Percentiles rank a stretch among this genome's conserved stretches.
phyloP scores from a whole-genome alignment of 768 basidiomycete genomes.

The Neoboletus subvelutipes region DNA sequence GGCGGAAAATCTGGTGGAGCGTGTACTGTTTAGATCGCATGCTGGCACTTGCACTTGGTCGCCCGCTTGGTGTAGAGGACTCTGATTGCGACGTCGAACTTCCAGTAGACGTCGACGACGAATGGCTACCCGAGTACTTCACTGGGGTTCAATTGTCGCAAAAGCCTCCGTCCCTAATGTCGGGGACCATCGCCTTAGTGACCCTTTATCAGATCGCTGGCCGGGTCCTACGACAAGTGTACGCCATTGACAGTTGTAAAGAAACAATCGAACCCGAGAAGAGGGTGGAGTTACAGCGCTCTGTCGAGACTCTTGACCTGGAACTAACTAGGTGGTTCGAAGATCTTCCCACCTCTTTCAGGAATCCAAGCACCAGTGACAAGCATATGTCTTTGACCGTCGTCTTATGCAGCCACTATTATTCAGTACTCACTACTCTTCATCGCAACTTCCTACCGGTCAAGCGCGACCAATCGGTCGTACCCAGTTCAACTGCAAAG shows the following conservation, averaged over 20 bases:
- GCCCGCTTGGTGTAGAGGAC: constrained; percentile 87
- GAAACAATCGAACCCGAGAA: constrained; percentile 72
- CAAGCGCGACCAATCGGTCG: constrained; percentile 64
- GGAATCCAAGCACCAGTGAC: constrained; percentile 68
- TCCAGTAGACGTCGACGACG: constrained; percentile 83
- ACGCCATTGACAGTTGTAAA: constrained; percentile 75
- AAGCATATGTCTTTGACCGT: constrained; percentile 85
- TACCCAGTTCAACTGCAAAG: constrained; percentile 72
- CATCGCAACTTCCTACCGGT: constrained; percentile 88
- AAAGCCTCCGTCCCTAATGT: constrained; percentile 70
- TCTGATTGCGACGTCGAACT: constrained; percentile 87
- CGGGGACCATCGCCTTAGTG: constrained; percentile 73
- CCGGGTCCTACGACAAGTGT: constrained; percentile 77
- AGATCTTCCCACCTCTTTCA: constrained; percentile 70
- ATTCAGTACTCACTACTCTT: constrained; percentile 81
- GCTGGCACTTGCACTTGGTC: constrained; percentile 86
- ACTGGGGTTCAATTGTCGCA: constrained; percentile 57
- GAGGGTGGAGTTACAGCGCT: constrained; percentile 71
- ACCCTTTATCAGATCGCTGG: constrained; percentile 84
- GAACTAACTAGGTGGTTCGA: constrained; percentile 85
- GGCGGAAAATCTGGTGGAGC: constrained; percentile 92
- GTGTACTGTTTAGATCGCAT: constrained; percentile 89
- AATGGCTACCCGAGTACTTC: constrained; percentile 68
- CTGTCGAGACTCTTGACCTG: constrained; percentile 75
- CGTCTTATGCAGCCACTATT: constrained; percentile 85